Evolutionary conservation across 1,284 basidiomycete genomes (phyloP), one percentile per base, ranked within the genome.

Genomic region (Leccinum pachyderme): DNA sequence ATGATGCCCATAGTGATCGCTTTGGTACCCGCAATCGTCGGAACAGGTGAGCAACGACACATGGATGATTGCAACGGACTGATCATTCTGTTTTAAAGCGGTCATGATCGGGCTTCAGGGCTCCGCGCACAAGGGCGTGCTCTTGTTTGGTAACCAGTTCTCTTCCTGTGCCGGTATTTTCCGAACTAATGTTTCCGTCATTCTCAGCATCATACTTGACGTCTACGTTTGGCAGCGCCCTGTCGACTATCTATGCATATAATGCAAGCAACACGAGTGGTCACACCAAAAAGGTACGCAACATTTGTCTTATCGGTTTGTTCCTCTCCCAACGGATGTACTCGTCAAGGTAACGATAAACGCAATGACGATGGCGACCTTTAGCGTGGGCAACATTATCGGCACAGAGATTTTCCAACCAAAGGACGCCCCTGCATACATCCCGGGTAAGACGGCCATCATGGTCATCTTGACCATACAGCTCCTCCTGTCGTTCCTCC

Each of bases 261-360:
- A 86, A 86, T 53, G 83, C 83, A 1, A 81, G 80, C 48, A 87
- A 88, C 63, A 86, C 81, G 0, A 79, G 79, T 43, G 86, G 85
- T 2, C 81, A 84, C 52, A 87, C 84, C 2, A 87, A 88, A 75
- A 88, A 87, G 73, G 75, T 73, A 73, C 22, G 7, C 22, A 9
- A 22, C 11, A 2, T 8, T 8, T 41, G 12, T 41, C 7, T 41
- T 44, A 5, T 12, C 25, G 3, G 6, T 27, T 33, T 33, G 7
- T 47, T 22, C 18, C 18, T n/a, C 15, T 25, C 32, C 43, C 29
- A 37, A 41, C 24, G 46, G 41, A 25, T 9, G 15, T 18, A 22
- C 48, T 33, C 12, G 28, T 18, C 27, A 63, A 74, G 62, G 69
- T 70, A 35, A 72, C 67, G 41, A 68, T 69, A 44, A 72, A 71